Base-by-base conservation (phyloP, 2,329 filamentous ascomycete genomes). In the Aspergillus tamarii region DNA sequence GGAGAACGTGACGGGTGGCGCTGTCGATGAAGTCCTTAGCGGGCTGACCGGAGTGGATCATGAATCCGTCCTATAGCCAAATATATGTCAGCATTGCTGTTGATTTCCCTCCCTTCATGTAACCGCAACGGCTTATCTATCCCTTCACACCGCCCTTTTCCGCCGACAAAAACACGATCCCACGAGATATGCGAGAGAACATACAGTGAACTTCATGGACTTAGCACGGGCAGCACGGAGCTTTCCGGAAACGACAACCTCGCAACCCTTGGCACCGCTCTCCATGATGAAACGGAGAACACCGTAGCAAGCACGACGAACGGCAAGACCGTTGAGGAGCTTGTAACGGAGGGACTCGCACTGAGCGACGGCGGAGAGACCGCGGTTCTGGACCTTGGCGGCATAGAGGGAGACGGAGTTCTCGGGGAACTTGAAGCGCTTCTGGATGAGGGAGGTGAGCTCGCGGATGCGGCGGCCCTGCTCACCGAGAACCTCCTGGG, bases 361-460 rank as follows among this genome's bases (percentile, higher is more conserved):
- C 89, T 99, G 95, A 79, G 95, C 95, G 85, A 99, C 95, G 81
- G 95, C 95, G 79, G 94, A 98, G 75, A 99, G 94, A 92, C 95
- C 95, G 83, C 95, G 94, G 89, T 97, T 98, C 89, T 98, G 95
- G 81, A 99, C 95, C 91, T 99, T 99, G 84, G 95, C 96, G 85
- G 95, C 95, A 84, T 99, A 99, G 81, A 99, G 93, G 73, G 95
- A 98, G 83, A 99, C 95, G 77, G 91, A 96, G 92, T 98, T 98
- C 88, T 98, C 94, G 85, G 95, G 94, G 91, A 99, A 99, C 89
- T 97, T 97, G 92, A 99, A 99, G 82, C 95, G 94, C 92, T 99
- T 98, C 89, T 99, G 96, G 89, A 99, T 99, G 82, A 99, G 91
- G 80, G 93, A 97, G 82, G 95, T 99, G 85, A 99, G 93, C 89